Conservation (phyloP, 768 basidiomycete genomes). For the Phlebiopsis gigantea region DNA sequence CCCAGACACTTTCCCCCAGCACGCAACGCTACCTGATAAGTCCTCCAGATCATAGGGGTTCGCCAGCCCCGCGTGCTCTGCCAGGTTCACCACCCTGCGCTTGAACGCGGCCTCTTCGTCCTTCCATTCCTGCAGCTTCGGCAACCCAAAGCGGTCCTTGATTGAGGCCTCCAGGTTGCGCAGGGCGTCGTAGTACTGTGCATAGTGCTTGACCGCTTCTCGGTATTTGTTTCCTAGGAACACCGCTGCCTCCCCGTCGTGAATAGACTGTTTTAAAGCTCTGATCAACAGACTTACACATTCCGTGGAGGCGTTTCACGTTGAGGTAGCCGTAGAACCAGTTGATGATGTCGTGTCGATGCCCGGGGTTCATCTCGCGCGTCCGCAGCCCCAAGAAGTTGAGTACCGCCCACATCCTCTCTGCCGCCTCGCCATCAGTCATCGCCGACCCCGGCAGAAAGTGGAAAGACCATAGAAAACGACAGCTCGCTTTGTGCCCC, state of each 20-base stretch:
- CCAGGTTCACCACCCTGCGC: constrained; percentile 2
- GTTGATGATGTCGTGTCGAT: constrained; percentile 20
- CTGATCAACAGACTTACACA: neutral
- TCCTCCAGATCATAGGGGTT: constrained; percentile 4
- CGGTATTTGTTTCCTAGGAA: neutral
- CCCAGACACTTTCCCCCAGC: too few species aligned
- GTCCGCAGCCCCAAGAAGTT: constrained; percentile 8
- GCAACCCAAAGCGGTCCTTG: neutral
- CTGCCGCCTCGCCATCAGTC: constrained; percentile 15
- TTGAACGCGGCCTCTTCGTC: neutral
- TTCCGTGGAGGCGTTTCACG: neutral
- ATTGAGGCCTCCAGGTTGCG: neutral
- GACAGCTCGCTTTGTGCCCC: constrained; percentile 9
- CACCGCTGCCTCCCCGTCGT: neutral
- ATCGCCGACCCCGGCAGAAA: constrained; percentile 11
- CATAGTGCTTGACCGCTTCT: neutral
- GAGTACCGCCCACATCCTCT: constrained; percentile 13
- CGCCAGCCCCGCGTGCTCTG: neutral
- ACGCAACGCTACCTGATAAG: neutral
- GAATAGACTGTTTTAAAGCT: neutral
- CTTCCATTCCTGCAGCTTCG: constrained; percentile 4
- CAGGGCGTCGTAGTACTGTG: neutral
- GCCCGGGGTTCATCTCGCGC: constrained; percentile 14
- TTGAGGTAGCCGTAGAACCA: constrained; percentile 14
- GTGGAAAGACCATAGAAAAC: constrained; percentile 4